Evolutionary conservation across 352 stramenopile species (phyloP), one percentile per base, ranked within the genome.

Genomic region (Vaucheria bursata): DNA sequence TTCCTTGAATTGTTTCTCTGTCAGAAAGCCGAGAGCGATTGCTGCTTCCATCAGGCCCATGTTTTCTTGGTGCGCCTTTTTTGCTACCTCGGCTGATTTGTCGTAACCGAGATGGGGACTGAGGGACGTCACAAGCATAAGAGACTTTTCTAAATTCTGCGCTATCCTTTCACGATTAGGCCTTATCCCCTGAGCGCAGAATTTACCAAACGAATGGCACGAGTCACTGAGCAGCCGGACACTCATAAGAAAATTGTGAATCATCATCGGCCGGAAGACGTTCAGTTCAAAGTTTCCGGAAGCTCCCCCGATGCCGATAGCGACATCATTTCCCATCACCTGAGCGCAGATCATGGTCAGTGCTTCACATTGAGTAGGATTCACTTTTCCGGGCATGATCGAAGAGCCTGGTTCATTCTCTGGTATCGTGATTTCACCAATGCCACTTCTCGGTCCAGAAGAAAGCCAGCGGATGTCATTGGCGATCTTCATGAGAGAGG

Each of bases 351-450:
- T 92, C 94, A 97, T 98, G 33, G 93, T 98, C 31, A 98, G 86
- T 31, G 94, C 92, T 82, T 97, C 94, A 85, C 91, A 97, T 85
- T 97, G 92, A 33, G 92, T 97, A 18, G 94, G 94, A 86, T 98
- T 98, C 50, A 97, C 94, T 86, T 98, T 98, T 29, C 94, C 94
- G 4, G 94, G 94, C 94, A 98, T 98, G 86, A 98, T 98, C 73
- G 87, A 94, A 34, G 52, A 37, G 66, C 76, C 76, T 25, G 76
- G 76, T 50, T 81, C 76, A 36, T 81, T 81, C 70, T 81, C 80
- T 0, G 80, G 80, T 1, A 95, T 85, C 73, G 86, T 86, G 35
- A 96, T 88, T 85, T 98, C 94, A 25, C 92, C 91, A 1, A 98
- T 82, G 31, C 94, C 94, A 70, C 92, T 95, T 73, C 94, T 87